Conservation (phyloP, 306 rosid genomes). For the Cucumis hystrix region DNA sequence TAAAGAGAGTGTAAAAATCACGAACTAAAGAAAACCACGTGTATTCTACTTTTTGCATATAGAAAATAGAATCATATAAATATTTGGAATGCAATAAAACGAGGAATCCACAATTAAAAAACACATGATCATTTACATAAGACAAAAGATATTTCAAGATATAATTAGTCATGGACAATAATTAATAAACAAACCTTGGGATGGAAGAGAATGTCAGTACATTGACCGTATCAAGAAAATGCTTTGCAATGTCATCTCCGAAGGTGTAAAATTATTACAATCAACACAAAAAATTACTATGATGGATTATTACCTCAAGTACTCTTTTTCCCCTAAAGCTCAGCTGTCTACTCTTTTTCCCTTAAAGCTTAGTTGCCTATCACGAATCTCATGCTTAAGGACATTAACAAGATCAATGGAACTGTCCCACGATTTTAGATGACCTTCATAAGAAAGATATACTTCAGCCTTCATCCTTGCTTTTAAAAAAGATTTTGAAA, state of each 20-base stretch:
- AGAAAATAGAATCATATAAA: neutral
- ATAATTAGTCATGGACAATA: neutral
- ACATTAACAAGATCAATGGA: no score
- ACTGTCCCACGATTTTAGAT: no score
- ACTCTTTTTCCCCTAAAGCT: conserved; percentile 94
- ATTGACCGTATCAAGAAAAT: neutral
- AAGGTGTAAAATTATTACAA: neutral
- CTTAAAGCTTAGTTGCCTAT: no score
- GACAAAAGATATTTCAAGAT: neutral
- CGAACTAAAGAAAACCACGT: conserved; percentile 6
- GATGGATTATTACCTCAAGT: conserved; percentile 62
- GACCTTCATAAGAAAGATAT: no score
- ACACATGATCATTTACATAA: neutral
- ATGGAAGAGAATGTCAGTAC: neutral
- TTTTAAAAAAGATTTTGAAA: no score
- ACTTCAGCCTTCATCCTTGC: no score
- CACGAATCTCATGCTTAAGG: no score
- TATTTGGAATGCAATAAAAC: neutral
- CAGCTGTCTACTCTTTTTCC: no score
- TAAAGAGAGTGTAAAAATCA: no score
- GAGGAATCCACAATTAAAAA: neutral
- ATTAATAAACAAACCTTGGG: neutral
- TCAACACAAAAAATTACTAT: neutral
- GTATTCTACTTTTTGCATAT: neutral
- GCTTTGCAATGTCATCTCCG: neutral